Percentiles rank a stretch among this genome's conserved stretches.
Evolutionary conservation across 495 filamentous ascomycete genomes (phyloP).

Genomic region (Hamigera avellanea): DNA sequence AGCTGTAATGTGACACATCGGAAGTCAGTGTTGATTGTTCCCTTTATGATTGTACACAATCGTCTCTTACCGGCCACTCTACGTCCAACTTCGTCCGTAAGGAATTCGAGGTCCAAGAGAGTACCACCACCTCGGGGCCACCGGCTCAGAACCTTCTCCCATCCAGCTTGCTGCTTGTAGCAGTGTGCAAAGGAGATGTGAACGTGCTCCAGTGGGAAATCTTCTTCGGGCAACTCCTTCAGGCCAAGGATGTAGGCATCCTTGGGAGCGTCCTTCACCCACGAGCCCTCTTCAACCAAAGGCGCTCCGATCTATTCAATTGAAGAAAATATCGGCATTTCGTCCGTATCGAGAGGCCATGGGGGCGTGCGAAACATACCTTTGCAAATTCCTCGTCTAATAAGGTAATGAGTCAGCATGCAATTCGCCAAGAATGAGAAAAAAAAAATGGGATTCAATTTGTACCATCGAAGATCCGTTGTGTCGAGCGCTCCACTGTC

Average conservation of each 20-base stretch:
- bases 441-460: not conserved
- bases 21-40: slow-evolving; percentile 1
- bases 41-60: not conserved
- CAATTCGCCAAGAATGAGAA: not conserved
- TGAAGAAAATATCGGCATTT: slow-evolving; percentile 1
- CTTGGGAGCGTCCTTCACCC: slow-evolving; percentile 58
- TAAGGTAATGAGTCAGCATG: slow-evolving; percentile 5
- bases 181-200: slow-evolving; percentile 78
- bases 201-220: slow-evolving; percentile 75
- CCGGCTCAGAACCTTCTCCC: slow-evolving; percentile 69
- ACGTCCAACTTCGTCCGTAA: slow-evolving; percentile 66
- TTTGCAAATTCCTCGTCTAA: slow-evolving; percentile 43
- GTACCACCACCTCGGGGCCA: slow-evolving; percentile 76
- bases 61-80: slow-evolving; percentile 52
- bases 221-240: slow-evolving; percentile 87
- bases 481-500: slow-evolving; percentile 66
- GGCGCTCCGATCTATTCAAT: slow-evolving; percentile 46
- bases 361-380: slow-evolving; percentile 14
- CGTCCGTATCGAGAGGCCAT: too few relatives aligned
- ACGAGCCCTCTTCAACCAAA: slow-evolving; percentile 72
- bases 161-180: slow-evolving; percentile 82
- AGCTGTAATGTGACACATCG: slow-evolving; percentile 13
- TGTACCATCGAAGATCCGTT: slow-evolving; percentile 74
- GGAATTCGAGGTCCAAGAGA: slow-evolving; percentile 84
- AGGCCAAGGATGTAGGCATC: slow-evolving; percentile 82